These are phyloP conservation scores for Penicillium roqueforti DNA, from an alignment of 495 filamentous ascomycete species.

Conservation along the genomic window DNA sequence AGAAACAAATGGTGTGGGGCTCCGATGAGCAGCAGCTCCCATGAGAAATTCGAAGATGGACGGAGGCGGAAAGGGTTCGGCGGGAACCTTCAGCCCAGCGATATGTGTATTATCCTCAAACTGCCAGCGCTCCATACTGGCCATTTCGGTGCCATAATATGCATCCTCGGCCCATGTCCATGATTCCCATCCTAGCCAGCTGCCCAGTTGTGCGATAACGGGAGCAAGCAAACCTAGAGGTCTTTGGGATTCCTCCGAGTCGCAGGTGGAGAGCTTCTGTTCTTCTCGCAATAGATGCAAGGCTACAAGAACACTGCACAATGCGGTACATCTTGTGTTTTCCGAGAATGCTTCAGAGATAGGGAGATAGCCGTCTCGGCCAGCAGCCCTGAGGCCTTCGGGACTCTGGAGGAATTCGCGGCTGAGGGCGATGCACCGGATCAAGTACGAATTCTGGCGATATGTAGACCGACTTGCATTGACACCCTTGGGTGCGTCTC, in stretches of 20 bases:
- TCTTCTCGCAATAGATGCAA: constrained; percentile 87
- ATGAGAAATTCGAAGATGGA: constrained; percentile 68
- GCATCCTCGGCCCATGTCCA: constrained; percentile 56
- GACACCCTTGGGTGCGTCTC: constrained; percentile 17
- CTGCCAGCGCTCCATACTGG: constrained; percentile 54
- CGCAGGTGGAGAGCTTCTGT: constrained; percentile 70
- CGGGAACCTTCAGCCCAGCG: constrained; percentile 39
- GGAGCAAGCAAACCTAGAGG: constrained; percentile 56
- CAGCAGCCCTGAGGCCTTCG: constrained; percentile 47
- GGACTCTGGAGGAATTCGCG: constrained; percentile 57
- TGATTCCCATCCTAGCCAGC: constrained; percentile 77
- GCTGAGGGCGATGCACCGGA: constrained; percentile 41
- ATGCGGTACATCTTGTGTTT: constrained; percentile 52
- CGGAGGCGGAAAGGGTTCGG: constrained; percentile 62
- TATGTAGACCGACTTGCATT: constrained; percentile 39
- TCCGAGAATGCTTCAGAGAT: constrained; percentile 52
- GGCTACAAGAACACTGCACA: constrained; percentile 66
- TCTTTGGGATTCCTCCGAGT: constrained; percentile 50
- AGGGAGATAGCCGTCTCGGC: constrained; percentile 56
- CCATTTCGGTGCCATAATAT: constrained; percentile 69
- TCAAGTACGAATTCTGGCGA: constrained; percentile 41
- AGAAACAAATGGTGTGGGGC: constrained; percentile 50
- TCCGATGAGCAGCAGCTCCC: constrained; percentile 30
- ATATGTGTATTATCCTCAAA: constrained; percentile 54
- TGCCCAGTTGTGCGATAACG: constrained; percentile 72